Evolutionary conservation across 1,139 yeast species (phyloP).

Genomic region (Saccharomyces hybrid): DNA sequence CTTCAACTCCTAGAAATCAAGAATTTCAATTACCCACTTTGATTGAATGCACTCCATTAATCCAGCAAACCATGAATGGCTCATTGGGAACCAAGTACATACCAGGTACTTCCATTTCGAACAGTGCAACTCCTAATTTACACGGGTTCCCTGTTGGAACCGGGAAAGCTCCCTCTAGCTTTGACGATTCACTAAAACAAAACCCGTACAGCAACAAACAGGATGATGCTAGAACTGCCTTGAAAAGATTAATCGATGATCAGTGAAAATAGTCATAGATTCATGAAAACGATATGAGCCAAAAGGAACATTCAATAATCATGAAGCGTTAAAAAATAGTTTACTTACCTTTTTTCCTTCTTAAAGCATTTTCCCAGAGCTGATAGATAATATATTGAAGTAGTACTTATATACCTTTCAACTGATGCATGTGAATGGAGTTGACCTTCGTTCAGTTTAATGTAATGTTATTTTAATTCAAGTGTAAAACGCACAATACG

Average conservation of each 20-base stretch:
- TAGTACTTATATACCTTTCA: neutral
- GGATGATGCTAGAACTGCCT: constrained; percentile 28
- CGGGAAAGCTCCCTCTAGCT: constrained; percentile 1
- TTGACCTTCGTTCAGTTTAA: neutral
- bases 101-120: constrained; percentile 5
- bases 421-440: neutral
- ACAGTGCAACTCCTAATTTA: constrained; percentile 1
- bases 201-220: constrained; percentile 8
- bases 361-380: neutral
- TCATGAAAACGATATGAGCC: neutral
- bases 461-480: neutral
- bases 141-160: neutral
- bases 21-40: constrained; percentile 11
- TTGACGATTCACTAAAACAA: neutral
- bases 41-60: constrained; percentile 25
- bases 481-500: neutral
- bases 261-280: constrained; percentile 9
- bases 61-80: constrained; percentile 29
- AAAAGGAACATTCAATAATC: neutral
- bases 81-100: constrained; percentile 17
- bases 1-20: constrained; percentile 17
- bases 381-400: neutral
- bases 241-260: constrained; percentile 24
- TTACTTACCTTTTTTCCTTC: neutral
- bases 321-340: neutral